These are phyloP conservation scores for Meira miltonrushii DNA, from an alignment of 1,284 basidiomycete species.

Conservation along the genomic window DNA sequence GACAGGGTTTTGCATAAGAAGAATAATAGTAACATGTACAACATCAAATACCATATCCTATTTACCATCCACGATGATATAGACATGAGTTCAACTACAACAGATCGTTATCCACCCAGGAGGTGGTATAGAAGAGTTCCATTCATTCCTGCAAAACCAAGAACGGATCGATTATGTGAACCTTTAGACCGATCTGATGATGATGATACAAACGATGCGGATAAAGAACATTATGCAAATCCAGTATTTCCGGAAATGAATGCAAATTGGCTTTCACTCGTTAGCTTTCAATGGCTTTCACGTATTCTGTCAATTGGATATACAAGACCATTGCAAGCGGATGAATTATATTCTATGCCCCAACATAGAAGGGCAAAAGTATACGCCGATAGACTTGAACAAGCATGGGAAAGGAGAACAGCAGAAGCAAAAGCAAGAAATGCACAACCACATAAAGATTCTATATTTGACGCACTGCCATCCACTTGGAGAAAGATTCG, in stretches of 20 bases:
- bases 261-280: constrained; percentile 17
- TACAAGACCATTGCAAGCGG: constrained; percentile 22
- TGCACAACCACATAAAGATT: neutral
- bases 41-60: too few relatives aligned
- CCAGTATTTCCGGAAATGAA: constrained; percentile 20
- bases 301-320: constrained; percentile 25
- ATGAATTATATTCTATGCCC: constrained; percentile 24
- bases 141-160: constrained; percentile 7
- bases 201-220: neutral
- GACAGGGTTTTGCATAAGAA: too few relatives aligned
- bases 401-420: constrained; percentile 10
- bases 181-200: neutral
- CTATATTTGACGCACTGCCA: too few relatives aligned
- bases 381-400: constrained; percentile 11
- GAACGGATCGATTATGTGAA: constrained; percentile 5
- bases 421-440: neutral
- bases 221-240: constrained; percentile 3
- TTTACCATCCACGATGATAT: neutral
- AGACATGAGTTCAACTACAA: neutral
- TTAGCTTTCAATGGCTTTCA: constrained; percentile 25
- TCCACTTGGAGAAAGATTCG: too few relatives aligned
- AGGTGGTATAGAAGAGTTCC: constrained; percentile 15
- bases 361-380: constrained; percentile 13
- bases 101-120: constrained; percentile 7
- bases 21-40: too few relatives aligned